Base-by-base conservation (phyloP, 2,329 filamentous ascomycete genomes). In the Macrophomina phaseolina region DNA sequence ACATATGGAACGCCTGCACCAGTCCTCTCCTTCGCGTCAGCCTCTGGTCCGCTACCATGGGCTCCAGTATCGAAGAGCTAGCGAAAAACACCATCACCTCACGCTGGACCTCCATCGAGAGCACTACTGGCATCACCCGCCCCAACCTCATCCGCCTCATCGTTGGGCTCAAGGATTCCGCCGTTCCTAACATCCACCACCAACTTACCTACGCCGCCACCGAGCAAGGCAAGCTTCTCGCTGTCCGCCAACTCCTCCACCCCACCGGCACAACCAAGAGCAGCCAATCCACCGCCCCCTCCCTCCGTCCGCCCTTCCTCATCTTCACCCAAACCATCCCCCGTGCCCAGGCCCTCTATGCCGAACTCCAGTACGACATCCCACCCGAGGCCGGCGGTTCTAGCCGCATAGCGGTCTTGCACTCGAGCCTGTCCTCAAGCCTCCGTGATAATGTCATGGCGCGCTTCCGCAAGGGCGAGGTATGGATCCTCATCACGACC, bases 311-410 rank as follows among this genome's bases (percentile, higher is more conserved):
- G 0, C 95, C 95, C 0, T 97, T 97, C 80, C 85, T 99, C 5
- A 90, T 99, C 68, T 99, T 99, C 78, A 95, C 94, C 0, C 95
- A 99, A 80, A 97, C 94, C 0, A 97, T 99, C 67, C 90, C 94
- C 63, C 89, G 95, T 72, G 95, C 95, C 0, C 87, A 91, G 38
- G 93, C 95, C 5, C 85, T 99, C 1, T 90, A 97, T 76, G 89
- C 91, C 40, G 95, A 99, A 78, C 86, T 99, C 36, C 90, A 92
- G 69, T 99, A 97, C 80, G 95, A 99, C 76, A 97, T 99, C 53
- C 93, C 95, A 0, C 84, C 91, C 0, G 90, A 93, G 77, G 94
- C 94, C 5, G 94, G 94, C 49, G 94, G 94, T 16, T 89, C 91
- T 1, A 86, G 90, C 0, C 89, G 95, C 48, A 92, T 98, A 67